Conservation (phyloP, 768 basidiomycete genomes). For the Suillus alpinus region DNA sequence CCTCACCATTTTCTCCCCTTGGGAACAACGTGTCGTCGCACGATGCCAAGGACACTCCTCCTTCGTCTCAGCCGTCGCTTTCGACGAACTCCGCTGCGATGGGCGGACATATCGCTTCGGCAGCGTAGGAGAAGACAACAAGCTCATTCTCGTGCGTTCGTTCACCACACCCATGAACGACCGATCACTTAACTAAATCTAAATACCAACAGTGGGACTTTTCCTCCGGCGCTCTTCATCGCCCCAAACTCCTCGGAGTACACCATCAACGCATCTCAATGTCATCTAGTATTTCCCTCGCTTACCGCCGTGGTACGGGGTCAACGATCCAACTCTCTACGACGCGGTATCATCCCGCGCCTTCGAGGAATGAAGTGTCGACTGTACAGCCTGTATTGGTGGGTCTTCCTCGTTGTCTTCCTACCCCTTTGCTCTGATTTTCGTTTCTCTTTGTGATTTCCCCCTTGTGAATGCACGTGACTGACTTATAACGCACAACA, state of each 20-base stretch:
- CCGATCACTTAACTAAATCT: background rate
- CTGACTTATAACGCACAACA: constrained; percentile 24
- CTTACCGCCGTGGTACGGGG: constrained; percentile 55
- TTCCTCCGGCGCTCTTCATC: constrained; percentile 84
- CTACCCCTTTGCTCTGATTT: background rate
- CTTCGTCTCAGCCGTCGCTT: constrained; percentile 86
- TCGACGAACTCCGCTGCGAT: constrained; percentile 87
- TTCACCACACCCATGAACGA: background rate
- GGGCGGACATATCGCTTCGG: constrained; percentile 92
- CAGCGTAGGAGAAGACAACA: constrained; percentile 96
- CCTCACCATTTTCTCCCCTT: constrained; percentile 90
- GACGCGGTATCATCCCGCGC: constrained; percentile 79
- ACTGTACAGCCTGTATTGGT: constrained; percentile 90
- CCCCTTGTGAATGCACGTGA: background rate
- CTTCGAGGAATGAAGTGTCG: constrained; percentile 86
- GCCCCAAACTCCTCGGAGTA: constrained; percentile 73
- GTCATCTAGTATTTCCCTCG: constrained; percentile 75
- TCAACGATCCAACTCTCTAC: constrained; percentile 55
- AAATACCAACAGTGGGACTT: constrained; percentile 78
- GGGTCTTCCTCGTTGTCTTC: constrained; percentile 21
- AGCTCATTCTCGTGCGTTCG: constrained; percentile 73
- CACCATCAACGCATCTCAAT: constrained; percentile 76
- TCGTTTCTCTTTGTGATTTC: background rate
- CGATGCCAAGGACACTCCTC: constrained; percentile 97
- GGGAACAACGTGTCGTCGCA: constrained; percentile 92